Evolutionary conservation across 2,329 filamentous ascomycete genomes (phyloP).

Genomic region (Alternaria consortialis): DNA sequence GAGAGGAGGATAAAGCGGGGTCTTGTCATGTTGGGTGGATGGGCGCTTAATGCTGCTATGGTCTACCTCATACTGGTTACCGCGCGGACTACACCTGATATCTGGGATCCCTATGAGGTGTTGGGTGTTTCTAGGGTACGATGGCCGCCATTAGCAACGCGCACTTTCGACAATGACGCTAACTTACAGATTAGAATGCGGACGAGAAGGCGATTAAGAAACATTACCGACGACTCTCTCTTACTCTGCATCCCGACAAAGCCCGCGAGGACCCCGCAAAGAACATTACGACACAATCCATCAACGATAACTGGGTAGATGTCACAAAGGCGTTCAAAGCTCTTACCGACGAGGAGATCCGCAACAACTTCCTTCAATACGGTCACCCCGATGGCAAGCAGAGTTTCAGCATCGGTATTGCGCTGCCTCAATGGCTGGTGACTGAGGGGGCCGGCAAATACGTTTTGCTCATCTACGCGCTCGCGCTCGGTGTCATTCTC

Average conservation of each 20-base stretch:
- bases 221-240: conserved; percentile 85
- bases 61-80: conserved; percentile 87
- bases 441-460: conserved; percentile 96
- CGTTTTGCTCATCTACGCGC: conserved; percentile 87
- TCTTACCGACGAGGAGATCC: conserved; percentile 94
- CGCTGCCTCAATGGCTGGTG: conserved; percentile 90
- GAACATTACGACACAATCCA: conserved; percentile 85
- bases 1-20: conserved; percentile 88
- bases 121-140: conserved; percentile 82
- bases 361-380: conserved; percentile 95
- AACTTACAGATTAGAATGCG: conserved; percentile 66
- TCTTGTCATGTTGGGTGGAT: conserved; percentile 77
- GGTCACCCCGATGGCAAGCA: conserved; percentile 98
- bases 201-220: conserved; percentile 92
- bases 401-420: conserved; percentile 97
- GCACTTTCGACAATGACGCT: conserved; percentile 21
- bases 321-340: conserved; percentile 98
- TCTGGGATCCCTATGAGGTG: conserved; percentile 98
- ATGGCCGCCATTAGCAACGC: conserved; percentile 6
- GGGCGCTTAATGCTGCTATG: conserved; percentile 88
- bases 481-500: conserved; percentile 85
- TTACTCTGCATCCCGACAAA: conserved; percentile 94
- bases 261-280: conserved; percentile 80
- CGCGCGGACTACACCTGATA: conserved; percentile 73
- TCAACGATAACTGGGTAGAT: conserved; percentile 92